These are phyloP conservation scores for Sisymbrium altissimum DNA, from an alignment of 345 rosid genomes.

Conservation along the genomic window DNA sequence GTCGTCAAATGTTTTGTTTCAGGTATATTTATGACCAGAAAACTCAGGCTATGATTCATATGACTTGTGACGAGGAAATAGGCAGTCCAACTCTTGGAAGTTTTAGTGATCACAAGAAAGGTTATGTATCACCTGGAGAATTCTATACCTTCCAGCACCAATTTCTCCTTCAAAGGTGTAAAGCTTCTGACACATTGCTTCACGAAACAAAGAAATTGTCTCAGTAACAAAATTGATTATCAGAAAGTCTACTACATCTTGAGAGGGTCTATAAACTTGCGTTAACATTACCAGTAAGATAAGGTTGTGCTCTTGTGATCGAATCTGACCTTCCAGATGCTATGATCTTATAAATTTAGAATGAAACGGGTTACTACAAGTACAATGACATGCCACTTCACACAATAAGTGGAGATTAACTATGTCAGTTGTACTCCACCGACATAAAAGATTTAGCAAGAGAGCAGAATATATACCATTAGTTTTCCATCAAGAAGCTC, in stretches of 20 bases:
- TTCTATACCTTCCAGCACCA: conserved; percentile 78
- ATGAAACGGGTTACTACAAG: conserved; percentile 15
- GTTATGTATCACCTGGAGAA: conserved; percentile 11
- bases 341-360: conserved; percentile 44
- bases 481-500: conserved; percentile 58
- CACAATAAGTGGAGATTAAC: conserved; percentile 12
- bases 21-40: neutral
- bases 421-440: neutral
- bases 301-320: conserved; percentile 61
- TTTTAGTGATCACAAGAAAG: too few species aligned
- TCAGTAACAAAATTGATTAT: conserved; percentile 1
- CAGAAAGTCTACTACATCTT: conserved; percentile 10
- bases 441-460: conserved; percentile 3
- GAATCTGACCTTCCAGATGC: conserved; percentile 83
- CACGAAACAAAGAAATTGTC: conserved; percentile 12
- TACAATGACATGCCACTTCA: neutral
- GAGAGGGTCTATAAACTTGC: conserved; percentile 16
- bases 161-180: conserved; percentile 72
- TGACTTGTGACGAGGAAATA: too few species aligned
- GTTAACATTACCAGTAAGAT: conserved; percentile 61
- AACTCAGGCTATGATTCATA: conserved; percentile 1
- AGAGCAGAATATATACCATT: conserved; percentile 45
- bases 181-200: conserved; percentile 78
- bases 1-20: neutral
- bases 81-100: too few species aligned